A percentile compares a stretch with the other conserved stretches of the same genome.
Evolutionary conservation across 345 rosid genomes (phyloP).

Genomic region (Gossypium rotundifolium): DNA sequence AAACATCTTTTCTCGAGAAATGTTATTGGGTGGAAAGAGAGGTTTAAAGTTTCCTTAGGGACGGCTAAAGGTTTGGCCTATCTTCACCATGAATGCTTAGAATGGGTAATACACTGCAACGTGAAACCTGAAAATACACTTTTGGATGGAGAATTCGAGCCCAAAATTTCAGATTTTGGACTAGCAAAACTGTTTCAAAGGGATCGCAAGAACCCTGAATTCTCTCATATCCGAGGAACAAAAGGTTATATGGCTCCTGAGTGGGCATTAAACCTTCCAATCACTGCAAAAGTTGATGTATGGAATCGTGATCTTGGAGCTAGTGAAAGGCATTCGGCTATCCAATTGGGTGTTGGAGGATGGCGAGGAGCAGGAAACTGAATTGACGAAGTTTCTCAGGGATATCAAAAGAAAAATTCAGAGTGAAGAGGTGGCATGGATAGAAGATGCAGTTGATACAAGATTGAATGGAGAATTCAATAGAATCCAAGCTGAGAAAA

Average conservation of each 20-base stretch:
- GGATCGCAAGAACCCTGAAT: slow-evolving; percentile 9
- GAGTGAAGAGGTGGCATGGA: slow-evolving; percentile 4
- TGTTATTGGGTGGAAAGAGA: slow-evolving; percentile 36
- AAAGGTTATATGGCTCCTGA: slow-evolving; percentile 14
- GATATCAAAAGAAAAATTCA: slow-evolving; percentile 21
- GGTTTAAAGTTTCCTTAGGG: slow-evolving; percentile 45
- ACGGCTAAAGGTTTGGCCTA: slow-evolving; percentile 51
- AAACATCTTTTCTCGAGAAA: slow-evolving; percentile 31
- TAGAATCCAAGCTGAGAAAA: not conserved
- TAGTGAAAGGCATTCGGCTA: slow-evolving; percentile 28
- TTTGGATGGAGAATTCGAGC: slow-evolving; percentile 38
- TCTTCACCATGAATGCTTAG: slow-evolving; percentile 52
- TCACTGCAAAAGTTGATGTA: slow-evolving; percentile 31
- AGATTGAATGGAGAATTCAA: not conserved
- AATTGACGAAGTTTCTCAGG: slow-evolving; percentile 24
- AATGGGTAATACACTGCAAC: slow-evolving; percentile 51
- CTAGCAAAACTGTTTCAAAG: slow-evolving; percentile 38
- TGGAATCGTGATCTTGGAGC: slow-evolving; percentile 36
- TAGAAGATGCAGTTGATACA: not conserved
- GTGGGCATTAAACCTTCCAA: slow-evolving; percentile 15
- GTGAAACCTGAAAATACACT: slow-evolving; percentile 56
- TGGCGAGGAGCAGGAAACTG: slow-evolving; percentile 24
- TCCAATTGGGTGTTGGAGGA: slow-evolving; percentile 15
- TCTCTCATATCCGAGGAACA: slow-evolving; percentile 33
- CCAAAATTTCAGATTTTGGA: slow-evolving; percentile 53